Base-by-base conservation (phyloP, 208 protist genomes). In the Histomonas meleagridis region DNA sequence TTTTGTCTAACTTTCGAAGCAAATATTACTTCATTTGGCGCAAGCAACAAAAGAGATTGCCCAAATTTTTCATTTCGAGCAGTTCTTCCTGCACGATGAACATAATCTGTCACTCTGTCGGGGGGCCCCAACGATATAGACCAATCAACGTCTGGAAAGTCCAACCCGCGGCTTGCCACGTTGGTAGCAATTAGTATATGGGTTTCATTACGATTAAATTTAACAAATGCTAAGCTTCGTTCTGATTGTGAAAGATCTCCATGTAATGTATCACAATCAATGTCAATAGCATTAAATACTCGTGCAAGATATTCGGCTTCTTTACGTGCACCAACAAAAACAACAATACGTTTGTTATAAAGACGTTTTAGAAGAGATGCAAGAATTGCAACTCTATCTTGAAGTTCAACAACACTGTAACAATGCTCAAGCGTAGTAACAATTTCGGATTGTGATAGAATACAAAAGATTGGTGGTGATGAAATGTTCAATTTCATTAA, bases 101-200 rank as follows among this genome's bases (percentile, higher is more conserved):
- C 98, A 94, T 99, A 99, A 94, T 99, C 99, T 90, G 98, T 98
- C 28, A 98, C 97, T 93, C 99, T 97, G 95, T 99, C 98, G 16
- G 98, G 97, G 5, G 98, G 98, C 92, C 99, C 98, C 93, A 97
- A 99, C 95, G 99, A 98, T 28, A 99, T 97, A 91, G 99, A 99
- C 98, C 98, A 99, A 95, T 99, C 92, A 12, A 94, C 94, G 5
- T 95, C 95, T 2, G 98, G 98, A 94, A 99, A 99, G 94, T 99
- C 98, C 0, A 99, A 95, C 28, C 98, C 94, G 93, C 98, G 97
- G 0, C 98, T 97, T 0, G 98, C 98, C 12, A 99, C 98, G 95
- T 99, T 98, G 26, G 98, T 99, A n/a, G 86, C 86, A 48, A 91
- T 46, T 35, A 91, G 35, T 2, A 91, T 53, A 28, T 23, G 18